Evolutionary conservation across 371 early-diverging fungal genomes (phyloP).

Genomic region (Rhizomucor pusillus): DNA sequence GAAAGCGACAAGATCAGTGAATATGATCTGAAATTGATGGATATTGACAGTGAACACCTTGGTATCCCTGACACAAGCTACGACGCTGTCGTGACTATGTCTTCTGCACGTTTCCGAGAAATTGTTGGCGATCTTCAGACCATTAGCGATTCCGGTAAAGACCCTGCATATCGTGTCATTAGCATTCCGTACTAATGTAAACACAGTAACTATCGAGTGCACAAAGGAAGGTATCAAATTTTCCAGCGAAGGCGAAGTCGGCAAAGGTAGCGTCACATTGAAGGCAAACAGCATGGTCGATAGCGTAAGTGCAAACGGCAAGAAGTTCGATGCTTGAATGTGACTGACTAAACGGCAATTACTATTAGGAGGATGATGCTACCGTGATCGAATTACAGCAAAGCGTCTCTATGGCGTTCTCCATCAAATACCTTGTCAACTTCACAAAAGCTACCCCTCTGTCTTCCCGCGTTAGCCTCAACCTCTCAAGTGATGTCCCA

Average conservation of each 20-base stretch:
- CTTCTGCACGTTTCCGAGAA: conserved; percentile 88
- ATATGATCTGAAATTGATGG: conserved; percentile 96
- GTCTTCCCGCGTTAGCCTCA: conserved; percentile 73
- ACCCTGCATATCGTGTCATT: too few relatives aligned
- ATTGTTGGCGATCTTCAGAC: conserved; percentile 87
- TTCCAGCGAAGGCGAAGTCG: conserved; percentile 86
- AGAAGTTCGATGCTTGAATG: background rate
- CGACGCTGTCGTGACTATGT: conserved; percentile 88
- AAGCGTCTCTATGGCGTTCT: conserved; percentile 82
- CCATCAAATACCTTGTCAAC: conserved; percentile 92
- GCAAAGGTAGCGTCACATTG: conserved; percentile 79
- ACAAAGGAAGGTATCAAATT: conserved; percentile 95
- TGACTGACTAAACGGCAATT: background rate
- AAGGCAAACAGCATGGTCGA: conserved; percentile 80
- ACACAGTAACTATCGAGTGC: conserved; percentile 78
- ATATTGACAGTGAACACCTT: conserved; percentile 94
- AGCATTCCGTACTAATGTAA: too few relatives aligned
- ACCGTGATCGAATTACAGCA: conserved; percentile 77
- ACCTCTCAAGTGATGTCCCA: conserved; percentile 86
- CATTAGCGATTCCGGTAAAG: conserved; percentile 83
- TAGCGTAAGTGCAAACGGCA: conserved; percentile 38
- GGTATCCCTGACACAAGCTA: conserved; percentile 95
- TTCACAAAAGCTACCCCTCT: conserved; percentile 96
- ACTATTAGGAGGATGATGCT: conserved; percentile 60
- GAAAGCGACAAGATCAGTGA: conserved; percentile 87